These are phyloP conservation scores for Salix suchowensis DNA, from an alignment of 345 rosid genomes.

Conservation along the genomic window DNA sequence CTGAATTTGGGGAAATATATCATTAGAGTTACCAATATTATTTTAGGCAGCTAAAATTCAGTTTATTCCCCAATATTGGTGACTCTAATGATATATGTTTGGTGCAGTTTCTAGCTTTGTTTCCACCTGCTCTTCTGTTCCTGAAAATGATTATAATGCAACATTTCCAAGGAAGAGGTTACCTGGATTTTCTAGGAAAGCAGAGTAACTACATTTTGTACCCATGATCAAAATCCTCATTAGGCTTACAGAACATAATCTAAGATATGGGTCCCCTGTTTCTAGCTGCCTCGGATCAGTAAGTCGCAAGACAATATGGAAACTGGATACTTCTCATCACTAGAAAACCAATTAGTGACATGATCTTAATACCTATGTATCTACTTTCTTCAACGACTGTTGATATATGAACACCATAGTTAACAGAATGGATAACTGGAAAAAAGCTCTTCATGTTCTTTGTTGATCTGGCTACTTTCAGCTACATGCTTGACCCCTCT, in stretches of 20 bases:
- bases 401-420: background rate
- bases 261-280: background rate
- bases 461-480: slow-evolving; percentile 6
- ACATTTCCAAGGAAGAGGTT: background rate
- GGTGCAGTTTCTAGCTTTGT: background rate
- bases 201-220: background rate
- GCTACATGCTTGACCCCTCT: background rate
- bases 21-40: too few relatives aligned
- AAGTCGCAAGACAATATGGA: background rate
- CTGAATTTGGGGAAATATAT: too few relatives aligned
- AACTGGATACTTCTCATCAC: background rate
- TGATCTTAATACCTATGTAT: background rate
- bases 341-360: background rate
- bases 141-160: background rate
- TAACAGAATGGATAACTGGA: background rate
- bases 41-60: too few relatives aligned
- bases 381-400: background rate
- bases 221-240: background rate
- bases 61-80: too few relatives aligned
- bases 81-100: too few relatives aligned
- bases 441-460: background rate
- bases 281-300: background rate
- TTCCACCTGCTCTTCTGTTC: background rate
- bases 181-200: background rate
- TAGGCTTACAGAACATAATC: background rate